Evolutionary conservation across 768 basidiomycete species (phyloP).

Genomic region (Lenzites betulinus): DNA sequence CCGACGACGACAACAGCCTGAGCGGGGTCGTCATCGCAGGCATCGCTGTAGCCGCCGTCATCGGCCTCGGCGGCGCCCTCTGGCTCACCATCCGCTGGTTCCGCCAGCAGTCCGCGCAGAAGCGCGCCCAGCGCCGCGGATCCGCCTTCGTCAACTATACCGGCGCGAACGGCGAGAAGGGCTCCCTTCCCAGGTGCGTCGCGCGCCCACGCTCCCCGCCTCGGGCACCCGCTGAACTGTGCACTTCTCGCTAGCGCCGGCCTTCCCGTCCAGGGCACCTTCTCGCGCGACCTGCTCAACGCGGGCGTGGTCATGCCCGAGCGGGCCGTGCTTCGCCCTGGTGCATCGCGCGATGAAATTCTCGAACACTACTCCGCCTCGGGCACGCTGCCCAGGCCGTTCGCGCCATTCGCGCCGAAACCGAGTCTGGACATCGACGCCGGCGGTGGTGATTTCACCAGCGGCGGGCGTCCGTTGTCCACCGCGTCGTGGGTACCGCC

Average conservation of each 20-base stretch:
- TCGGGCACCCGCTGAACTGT: not conserved
- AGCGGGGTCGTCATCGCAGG: constrained; percentile 49
- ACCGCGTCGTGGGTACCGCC: constrained; percentile 25
- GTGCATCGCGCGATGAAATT: constrained; percentile 43
- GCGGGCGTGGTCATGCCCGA: constrained; percentile 55
- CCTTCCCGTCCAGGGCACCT: constrained; percentile 28
- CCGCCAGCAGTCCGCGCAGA: constrained; percentile 36
- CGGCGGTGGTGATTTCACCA: not conserved
- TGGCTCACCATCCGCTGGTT: constrained; percentile 48
- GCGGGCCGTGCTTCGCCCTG: constrained; percentile 43
- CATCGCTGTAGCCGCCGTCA: constrained; percentile 47
- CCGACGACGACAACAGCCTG: constrained; percentile 19
- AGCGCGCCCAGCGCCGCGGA: constrained; percentile 18
- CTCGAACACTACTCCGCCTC: constrained; percentile 46
- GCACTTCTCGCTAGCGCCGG: constrained; percentile 1
- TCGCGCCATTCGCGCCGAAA: constrained; percentile 42
- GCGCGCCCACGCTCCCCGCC: not conserved
- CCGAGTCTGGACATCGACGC: not conserved
- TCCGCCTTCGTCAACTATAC: constrained; percentile 18
- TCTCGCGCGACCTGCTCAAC: constrained; percentile 47
- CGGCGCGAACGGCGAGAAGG: constrained; percentile 7
- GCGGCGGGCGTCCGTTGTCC: constrained; percentile 22
- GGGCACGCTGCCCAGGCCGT: constrained; percentile 44
- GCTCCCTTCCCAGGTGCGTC: constrained; percentile 9
- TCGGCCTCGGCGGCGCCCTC: constrained; percentile 39